Base-by-base conservation (phyloP, 2,329 filamentous ascomycete species). In the Aspergillus sojae region DNA sequence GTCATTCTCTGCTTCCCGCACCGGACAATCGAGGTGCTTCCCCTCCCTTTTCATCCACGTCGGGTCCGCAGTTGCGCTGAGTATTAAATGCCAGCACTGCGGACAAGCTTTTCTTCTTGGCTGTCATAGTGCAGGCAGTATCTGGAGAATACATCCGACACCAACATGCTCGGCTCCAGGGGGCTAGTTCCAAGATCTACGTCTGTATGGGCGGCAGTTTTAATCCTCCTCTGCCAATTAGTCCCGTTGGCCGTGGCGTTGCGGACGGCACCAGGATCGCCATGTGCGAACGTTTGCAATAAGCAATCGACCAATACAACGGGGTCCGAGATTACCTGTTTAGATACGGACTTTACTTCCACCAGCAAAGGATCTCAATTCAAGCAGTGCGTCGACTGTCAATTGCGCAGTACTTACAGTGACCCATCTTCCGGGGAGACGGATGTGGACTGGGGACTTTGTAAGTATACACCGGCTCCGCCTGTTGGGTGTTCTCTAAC, bases 401-500 rank as follows among this genome's bases (percentile, higher is more conserved):
- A 78, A 62, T 69, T 83, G 66, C 66, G 75, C 26, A 82, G 80
- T 61, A 73, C 71, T 5, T 79, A 75, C 61, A 65, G 70, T 21
- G 72, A 80, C 65, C 58, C 65, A 2, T 53, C 52, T 1, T 74
- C 72, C 1, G 77, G 77, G 28, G 74, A 80, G 62, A 75, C 80
- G 21, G 81, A 83, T 67, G 77, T 82, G 11, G 70, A 78, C 66
- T 83, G 79, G 80, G 80, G 76, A 43, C 70, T 83, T 52, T 80
- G 81, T 83, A 79, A 66, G 80, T 70, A 34, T 43, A n/a, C 14
- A n/a, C 26, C 14, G 16, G 10, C 3, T 56, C 30, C 28, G 11
- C 30, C 34, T 41, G 21, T 19, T 19, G n/a, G 23, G 23, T 39
- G 21, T 23, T n/a, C 6, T 52, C 56, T 58, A 21, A 46, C 54